These are phyloP conservation scores for Dispira simplex DNA, from an alignment of 192 early-diverging fungal genomes.

Conservation along the genomic window DNA sequence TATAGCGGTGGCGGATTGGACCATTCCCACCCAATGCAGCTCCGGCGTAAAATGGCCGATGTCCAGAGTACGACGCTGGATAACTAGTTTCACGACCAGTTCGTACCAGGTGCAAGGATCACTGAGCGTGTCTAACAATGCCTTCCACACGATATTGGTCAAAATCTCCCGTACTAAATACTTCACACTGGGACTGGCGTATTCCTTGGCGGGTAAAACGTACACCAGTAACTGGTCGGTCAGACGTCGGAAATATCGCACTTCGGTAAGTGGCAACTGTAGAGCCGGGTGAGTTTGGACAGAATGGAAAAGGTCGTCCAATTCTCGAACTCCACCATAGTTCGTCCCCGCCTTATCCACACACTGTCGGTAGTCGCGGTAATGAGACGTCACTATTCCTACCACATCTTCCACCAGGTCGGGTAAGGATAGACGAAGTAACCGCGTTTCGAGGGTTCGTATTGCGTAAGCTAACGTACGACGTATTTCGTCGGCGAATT, in stretches of 20 bases:
- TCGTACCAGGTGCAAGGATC: not conserved
- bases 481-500: conserved; percentile 2
- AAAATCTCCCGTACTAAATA: conserved; percentile 5
- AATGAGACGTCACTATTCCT: not conserved
- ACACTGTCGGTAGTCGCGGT: not conserved
- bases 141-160: conserved; percentile 5
- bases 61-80: no score
- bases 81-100: not conserved
- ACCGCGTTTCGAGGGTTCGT: not conserved
- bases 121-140: not conserved
- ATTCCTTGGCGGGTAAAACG: not conserved
- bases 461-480: not conserved
- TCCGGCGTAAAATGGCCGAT: no score
- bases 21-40: not conserved
- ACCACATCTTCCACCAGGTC: not conserved
- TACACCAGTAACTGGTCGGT: not conserved
- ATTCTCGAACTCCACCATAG: not conserved
- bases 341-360: not conserved
- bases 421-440: not conserved
- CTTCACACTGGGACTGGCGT: not conserved
- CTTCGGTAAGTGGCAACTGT: not conserved
- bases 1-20: not conserved
- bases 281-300: conserved; percentile 6
- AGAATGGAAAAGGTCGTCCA: not conserved
- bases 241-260: conserved; percentile 3